Conservation (phyloP, 495 filamentous ascomycete genomes). For the Trichoderma asperelloides region DNA sequence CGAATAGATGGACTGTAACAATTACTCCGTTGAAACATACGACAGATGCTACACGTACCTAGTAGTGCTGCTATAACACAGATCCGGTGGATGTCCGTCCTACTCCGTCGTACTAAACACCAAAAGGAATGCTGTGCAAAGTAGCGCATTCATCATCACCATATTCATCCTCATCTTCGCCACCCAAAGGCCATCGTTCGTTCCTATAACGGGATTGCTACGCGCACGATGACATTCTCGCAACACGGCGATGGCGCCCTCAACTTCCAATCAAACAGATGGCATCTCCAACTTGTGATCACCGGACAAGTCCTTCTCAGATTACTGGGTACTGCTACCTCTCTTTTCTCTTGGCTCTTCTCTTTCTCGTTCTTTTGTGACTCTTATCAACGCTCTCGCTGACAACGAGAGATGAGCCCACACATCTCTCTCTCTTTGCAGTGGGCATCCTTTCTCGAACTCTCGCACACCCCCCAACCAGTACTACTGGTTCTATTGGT, state of each 20-base stretch:
- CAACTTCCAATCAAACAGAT: not conserved
- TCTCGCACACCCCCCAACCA: not conserved
- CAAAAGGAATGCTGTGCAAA: no score
- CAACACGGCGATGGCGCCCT: not conserved
- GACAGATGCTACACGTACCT: not conserved
- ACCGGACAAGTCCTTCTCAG: not conserved
- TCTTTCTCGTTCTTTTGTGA: not conserved
- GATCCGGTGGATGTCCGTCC: no score
- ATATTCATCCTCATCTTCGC: no score
- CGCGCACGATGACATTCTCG: no score
- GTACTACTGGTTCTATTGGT: not conserved
- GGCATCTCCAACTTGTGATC: not conserved
- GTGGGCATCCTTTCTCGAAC: not conserved
- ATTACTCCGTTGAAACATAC: no score
- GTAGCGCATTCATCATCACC: no score
- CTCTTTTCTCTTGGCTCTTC: not conserved
- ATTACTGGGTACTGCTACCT: not conserved
- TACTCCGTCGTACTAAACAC: no score
- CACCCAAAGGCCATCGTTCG: no score
- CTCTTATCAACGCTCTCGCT: not conserved
- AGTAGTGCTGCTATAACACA: not conserved
- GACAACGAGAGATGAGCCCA: not conserved
- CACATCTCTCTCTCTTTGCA: not conserved
- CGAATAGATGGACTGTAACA: no score
- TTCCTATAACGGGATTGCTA: no score